Percentiles rank a stretch among this genome's conserved stretches.
These are phyloP conservation scores for Aaosphaeria pasadenensis DNA, from an alignment of 2,329 filamentous ascomycete genomes.

Conservation along the genomic window DNA sequence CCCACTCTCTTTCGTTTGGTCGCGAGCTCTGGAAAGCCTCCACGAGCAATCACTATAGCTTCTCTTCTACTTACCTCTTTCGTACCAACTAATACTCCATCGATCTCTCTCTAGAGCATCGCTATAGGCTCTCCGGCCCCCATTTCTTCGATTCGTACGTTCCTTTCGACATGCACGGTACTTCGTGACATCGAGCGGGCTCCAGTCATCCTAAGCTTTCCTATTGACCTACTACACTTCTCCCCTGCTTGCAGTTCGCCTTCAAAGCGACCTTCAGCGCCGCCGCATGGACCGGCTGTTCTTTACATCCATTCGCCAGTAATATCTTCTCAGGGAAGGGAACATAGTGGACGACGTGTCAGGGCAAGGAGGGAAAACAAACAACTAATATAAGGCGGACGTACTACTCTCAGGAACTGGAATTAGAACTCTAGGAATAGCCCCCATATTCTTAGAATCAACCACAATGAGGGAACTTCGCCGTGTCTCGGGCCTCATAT, in stretches of 20 bases:
- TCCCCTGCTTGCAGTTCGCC: slow-evolving; percentile 10
- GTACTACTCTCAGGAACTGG: slow-evolving; percentile 7
- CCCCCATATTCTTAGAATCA: background rate
- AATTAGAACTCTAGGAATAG: background rate
- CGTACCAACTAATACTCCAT: slow-evolving; percentile 5
- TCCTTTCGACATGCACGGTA: slow-evolving; percentile 21
- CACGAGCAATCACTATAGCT: background rate
- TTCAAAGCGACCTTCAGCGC: slow-evolving; percentile 11
- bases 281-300: slow-evolving; percentile 22
- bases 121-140: slow-evolving; percentile 4
- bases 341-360: slow-evolving; percentile 21
- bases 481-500: slow-evolving; percentile 5
- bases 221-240: slow-evolving; percentile 2
- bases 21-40: slow-evolving; percentile 8
- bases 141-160: slow-evolving; percentile 9
- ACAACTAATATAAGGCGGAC: background rate
- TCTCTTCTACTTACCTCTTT: slow-evolving; percentile 1
- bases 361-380: slow-evolving; percentile 21
- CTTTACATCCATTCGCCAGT: slow-evolving; percentile 19
- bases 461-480: background rate
- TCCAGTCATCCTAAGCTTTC: slow-evolving; percentile 30
- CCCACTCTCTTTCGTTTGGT: slow-evolving; percentile 29
- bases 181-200: slow-evolving; percentile 24
- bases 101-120: slow-evolving; percentile 1
- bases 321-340: slow-evolving; percentile 9